Evolutionary conservation across 2,329 filamentous ascomycete genomes (phyloP).

Genomic region (Fusarium proliferatum): DNA sequence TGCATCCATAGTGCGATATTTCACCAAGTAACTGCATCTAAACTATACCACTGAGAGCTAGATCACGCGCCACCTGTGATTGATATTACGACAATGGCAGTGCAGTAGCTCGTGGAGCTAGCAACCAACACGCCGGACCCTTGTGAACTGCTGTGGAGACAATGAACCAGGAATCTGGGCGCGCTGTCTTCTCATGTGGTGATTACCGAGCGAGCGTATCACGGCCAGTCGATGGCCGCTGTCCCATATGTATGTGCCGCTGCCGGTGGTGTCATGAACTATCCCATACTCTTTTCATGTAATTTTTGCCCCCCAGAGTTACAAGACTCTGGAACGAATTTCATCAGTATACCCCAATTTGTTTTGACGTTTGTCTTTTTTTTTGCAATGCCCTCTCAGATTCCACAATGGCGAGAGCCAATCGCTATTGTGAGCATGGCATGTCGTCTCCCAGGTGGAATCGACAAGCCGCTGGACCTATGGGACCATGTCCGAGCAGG

Average conservation of each 20-base stretch:
- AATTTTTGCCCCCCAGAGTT: neutral
- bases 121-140: neutral
- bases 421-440: slow-evolving; percentile 42
- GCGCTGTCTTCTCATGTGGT: neutral
- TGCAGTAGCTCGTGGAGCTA: neutral
- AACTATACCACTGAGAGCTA: neutral
- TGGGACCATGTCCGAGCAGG: slow-evolving; percentile 41
- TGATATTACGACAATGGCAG: neutral
- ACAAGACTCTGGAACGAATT: neutral
- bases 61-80: neutral
- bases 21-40: neutral
- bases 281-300: neutral
- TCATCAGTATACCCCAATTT: neutral
- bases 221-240: neutral
- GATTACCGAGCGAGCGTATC: neutral
- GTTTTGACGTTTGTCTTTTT: slow-evolving; percentile 9
- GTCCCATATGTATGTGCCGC: neutral
- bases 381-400: slow-evolving; percentile 29
- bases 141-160: neutral
- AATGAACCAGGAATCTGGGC: neutral
- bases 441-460: slow-evolving; percentile 41
- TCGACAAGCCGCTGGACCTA: slow-evolving; percentile 39
- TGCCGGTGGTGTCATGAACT: neutral
- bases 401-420: slow-evolving; percentile 40
- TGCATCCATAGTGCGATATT: neutral